Base-by-base conservation (phyloP, 176 grass and related monocot genomes). In the Hsuehochloa calcarea region DNA sequence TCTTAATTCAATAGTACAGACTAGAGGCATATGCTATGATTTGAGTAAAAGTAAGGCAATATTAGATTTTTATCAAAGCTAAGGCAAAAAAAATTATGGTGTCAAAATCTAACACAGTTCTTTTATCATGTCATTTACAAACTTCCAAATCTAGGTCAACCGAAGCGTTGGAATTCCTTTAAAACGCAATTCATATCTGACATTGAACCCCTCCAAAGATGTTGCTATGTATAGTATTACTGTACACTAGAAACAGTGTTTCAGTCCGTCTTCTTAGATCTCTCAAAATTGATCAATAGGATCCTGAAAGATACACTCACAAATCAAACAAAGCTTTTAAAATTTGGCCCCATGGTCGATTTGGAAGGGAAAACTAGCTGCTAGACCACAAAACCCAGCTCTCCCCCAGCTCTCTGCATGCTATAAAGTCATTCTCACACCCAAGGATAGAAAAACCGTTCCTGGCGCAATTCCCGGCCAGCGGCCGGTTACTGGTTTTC, bases 321-420 rank as follows among this genome's bases (percentile, higher is more conserved):
- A 83, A 72, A 68, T 66, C 73, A 83, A 78, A 70, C 61, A 78
- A 23, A 75, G 22, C 8, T 69, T 23, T 43, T 72, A 22, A 83
- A 51, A 55, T 68, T 56, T 65, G 44, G 55, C 34, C 19, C 27
- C 31, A 16, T 15, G 9, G 29, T 72, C 14, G 34, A 70, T 78
- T 64, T 78, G 9, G 77, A 80, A 80, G 31, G 17, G 5, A 45
- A 56, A 71, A 74, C 25, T 56, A 66, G 67, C 55, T 27, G 12
- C 39, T 80, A 34, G 70, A 80, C 75, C 75, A 80, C 38, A 79
- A 38, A 11, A 40, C 20, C 10, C 17, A 47, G 70, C n/a, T n/a
- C n/a, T n/a, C n/a, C n/a, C n/a, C n/a, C n/a, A n/a, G n/a, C 55
- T 61, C 50, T 82, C 20, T 40, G 10, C 34, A 77, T 50, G 50